Evolutionary conservation across 441 rosid species (phyloP).

Genomic region (Aquilaria agallochum): DNA sequence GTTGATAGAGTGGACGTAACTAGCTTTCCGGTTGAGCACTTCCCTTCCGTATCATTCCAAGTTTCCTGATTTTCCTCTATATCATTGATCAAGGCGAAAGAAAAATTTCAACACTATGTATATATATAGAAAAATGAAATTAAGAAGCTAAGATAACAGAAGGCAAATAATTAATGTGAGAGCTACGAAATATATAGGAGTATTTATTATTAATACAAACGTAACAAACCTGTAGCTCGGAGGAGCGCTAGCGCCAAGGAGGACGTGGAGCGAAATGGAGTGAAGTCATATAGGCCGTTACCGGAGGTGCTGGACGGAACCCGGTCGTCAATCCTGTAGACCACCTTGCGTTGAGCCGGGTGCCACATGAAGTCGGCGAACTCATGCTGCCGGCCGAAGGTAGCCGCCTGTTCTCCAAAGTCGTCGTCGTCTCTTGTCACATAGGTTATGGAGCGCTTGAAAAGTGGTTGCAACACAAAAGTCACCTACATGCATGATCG

Average conservation of each 20-base stretch:
- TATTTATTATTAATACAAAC: too few species aligned
- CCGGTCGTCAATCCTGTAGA: constrained; percentile 65
- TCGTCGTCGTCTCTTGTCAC: constrained; percentile 32
- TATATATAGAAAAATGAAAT: too few species aligned
- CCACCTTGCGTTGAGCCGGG: constrained; percentile 60
- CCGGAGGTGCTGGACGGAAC: constrained; percentile 37
- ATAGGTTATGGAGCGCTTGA: constrained; percentile 66
- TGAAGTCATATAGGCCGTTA: constrained; percentile 51
- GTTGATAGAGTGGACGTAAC: constrained; percentile 15
- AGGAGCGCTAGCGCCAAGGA: constrained; percentile 29
- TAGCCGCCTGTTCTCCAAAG: constrained; percentile 38
- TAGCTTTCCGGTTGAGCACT: constrained; percentile 32
- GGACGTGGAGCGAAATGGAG: constrained; percentile 51
- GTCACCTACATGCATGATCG: constrained; percentile 37
- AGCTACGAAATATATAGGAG: too few species aligned
- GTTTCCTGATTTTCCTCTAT: constrained; percentile 59
- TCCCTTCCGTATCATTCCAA: constrained; percentile 28
- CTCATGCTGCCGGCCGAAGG: constrained; percentile 61
- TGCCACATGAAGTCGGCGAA: constrained; percentile 76
- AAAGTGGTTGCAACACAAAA: constrained; percentile 51
- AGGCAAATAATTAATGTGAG: too few species aligned
- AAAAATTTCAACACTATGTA: too few species aligned
- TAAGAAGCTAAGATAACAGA: too few species aligned
- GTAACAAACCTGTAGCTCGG: constrained; percentile 39
- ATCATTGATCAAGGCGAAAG: too few species aligned